Evolutionary conservation across 192 early-diverging fungal species (phyloP).

Genomic region (Mycoemilia scoparia): DNA sequence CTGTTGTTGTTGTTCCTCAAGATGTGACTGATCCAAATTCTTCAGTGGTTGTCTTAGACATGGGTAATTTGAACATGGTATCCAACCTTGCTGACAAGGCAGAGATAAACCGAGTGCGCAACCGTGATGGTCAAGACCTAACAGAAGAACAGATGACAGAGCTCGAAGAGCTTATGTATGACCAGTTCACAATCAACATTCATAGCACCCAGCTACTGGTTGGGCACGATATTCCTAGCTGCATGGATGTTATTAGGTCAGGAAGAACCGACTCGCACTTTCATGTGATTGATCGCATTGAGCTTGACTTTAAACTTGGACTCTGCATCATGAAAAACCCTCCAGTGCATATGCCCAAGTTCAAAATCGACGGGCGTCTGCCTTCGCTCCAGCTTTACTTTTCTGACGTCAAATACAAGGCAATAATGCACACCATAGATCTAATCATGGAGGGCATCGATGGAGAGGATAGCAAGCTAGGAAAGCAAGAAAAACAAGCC

Average conservation of each 20-base stretch:
- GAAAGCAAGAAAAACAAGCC: conserved; percentile 27
- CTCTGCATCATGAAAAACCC: conserved; percentile 70
- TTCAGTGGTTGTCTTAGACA: conserved; percentile 70
- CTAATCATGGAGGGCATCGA: conserved; percentile 34
- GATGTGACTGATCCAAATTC: conserved; percentile 33
- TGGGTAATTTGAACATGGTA: conserved; percentile 77
- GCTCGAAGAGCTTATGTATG: conserved; percentile 71
- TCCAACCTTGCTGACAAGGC: conserved; percentile 61
- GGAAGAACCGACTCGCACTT: conserved; percentile 31
- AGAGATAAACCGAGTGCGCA: conserved; percentile 44
- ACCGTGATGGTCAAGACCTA: conserved; percentile 40
- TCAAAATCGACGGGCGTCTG: conserved; percentile 60
- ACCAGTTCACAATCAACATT: conserved; percentile 68
- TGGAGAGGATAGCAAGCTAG: conserved; percentile 24
- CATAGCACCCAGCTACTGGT: conserved; percentile 66
- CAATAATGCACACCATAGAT: conserved; percentile 65
- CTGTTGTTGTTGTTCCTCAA: conserved; percentile 80
- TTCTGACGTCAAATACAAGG: conserved; percentile 84
- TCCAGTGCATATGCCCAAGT: conserved; percentile 45
- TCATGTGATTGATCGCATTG: conserved; percentile 77
- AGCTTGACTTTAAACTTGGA: conserved; percentile 62
- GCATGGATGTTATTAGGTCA: conserved; percentile 44
- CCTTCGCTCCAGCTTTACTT: conserved; percentile 75
- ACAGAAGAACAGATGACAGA: conserved; percentile 46
- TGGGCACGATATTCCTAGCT: conserved; percentile 51